phyloP scores from a whole-genome alignment of 495 filamentous ascomycete genomes.

The Trichoderma gamsii region DNA sequence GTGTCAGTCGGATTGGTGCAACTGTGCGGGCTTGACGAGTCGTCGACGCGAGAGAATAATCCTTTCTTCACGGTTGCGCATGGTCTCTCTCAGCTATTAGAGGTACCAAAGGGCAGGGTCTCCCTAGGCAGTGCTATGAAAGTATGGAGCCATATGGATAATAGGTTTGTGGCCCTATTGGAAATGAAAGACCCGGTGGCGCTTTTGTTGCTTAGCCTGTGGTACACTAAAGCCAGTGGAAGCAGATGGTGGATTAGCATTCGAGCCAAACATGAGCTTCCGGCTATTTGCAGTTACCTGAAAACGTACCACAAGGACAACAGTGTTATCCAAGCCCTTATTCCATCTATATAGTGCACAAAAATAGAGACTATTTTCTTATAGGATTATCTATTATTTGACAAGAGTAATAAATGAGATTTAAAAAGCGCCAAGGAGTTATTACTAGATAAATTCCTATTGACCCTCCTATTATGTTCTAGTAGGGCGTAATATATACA shows the following conservation, averaged over 20 bases:
- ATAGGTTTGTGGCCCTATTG: background rate
- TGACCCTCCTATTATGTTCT: too few relatives aligned
- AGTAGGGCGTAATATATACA: too few relatives aligned
- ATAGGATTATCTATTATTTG: too few relatives aligned
- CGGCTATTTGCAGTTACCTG: background rate
- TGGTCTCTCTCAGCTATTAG: background rate
- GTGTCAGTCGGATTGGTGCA: background rate
- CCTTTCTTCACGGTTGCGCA: background rate
- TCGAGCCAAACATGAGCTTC: background rate
- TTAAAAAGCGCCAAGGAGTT: too few relatives aligned
- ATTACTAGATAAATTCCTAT: too few relatives aligned
- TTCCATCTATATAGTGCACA: too few relatives aligned
- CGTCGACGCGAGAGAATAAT: background rate
- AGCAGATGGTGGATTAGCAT: background rate
- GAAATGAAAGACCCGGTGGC: background rate
- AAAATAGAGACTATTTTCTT: too few relatives aligned
- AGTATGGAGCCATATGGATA: background rate
- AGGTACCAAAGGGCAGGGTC: background rate
- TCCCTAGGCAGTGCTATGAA: background rate
- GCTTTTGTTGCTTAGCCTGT: background rate
- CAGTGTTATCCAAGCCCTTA: too few relatives aligned
- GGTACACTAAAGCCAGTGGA: background rate
- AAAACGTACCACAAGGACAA: background rate
- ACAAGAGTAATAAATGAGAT: too few relatives aligned
- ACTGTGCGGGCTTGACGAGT: background rate